Evolutionary conservation across 2,329 filamentous ascomycete species (phyloP).

Genomic region (Aschersonia sp.): DNA sequence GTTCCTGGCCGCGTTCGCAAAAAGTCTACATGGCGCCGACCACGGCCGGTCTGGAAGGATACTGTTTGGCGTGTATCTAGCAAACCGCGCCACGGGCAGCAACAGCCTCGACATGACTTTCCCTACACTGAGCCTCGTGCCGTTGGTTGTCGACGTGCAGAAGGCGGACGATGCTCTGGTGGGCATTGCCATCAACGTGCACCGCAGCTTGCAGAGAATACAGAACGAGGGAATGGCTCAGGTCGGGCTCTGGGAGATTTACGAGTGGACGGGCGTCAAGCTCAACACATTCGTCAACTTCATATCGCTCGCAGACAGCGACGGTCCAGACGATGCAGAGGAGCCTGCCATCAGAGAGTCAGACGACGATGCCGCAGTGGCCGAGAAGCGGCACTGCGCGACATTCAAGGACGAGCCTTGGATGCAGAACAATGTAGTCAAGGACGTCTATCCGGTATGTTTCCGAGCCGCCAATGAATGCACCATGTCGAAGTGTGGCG

Average conservation of each 20-base stretch:
- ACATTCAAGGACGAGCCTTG: constrained; percentile 4
- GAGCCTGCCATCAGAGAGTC: neutral
- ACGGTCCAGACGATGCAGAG: too few species aligned
- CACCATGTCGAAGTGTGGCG: neutral
- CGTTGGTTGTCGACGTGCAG: constrained; percentile 39
- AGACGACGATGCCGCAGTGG: neutral
- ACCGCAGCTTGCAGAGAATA: constrained; percentile 52
- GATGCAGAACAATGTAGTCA: constrained; percentile 10
- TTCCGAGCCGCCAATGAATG: neutral
- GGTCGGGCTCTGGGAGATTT: constrained; percentile 56
- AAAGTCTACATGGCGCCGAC: constrained; percentile 22
- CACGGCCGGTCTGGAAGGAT: constrained; percentile 14
- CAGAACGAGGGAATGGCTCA: constrained; percentile 32
- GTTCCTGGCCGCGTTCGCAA: constrained; percentile 59
- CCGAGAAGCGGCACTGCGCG: neutral
- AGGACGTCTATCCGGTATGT: constrained; percentile 15
- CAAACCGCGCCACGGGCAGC: constrained; percentile 49
- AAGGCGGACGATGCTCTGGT: constrained; percentile 20
- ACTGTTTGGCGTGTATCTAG: constrained; percentile 68
- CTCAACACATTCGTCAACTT: constrained; percentile 75
- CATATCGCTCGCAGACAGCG: constrained; percentile 33
- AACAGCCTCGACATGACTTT: constrained; percentile 30
- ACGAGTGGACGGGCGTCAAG: constrained; percentile 56
- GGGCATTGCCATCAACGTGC: constrained; percentile 44
- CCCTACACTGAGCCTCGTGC: constrained; percentile 69